These are phyloP conservation scores for Auricularia sp. DNA, from an alignment of 768 basidiomycete genomes.

Conservation along the genomic window DNA sequence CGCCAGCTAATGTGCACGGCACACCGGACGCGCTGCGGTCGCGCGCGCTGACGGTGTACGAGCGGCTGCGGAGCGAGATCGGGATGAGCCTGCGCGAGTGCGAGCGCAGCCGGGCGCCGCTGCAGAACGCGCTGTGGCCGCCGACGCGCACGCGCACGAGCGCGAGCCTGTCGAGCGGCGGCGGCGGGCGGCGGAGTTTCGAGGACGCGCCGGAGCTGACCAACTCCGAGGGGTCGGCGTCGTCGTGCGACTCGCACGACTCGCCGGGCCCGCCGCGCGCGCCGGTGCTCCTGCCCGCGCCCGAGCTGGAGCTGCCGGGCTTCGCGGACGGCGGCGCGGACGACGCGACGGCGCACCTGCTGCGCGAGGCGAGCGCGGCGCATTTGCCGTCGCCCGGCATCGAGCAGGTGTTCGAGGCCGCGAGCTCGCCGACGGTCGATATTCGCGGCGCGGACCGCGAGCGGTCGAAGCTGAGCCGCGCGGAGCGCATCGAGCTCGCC, in stretches of 20 bases:
- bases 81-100: constrained; percentile 74
- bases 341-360: constrained; percentile 47
- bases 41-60: constrained; percentile 58
- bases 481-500: constrained; percentile 58
- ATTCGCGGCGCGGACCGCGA: constrained; percentile 37
- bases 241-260: constrained; percentile 2
- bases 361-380: constrained; percentile 39
- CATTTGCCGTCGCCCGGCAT: constrained; percentile 57
- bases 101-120: constrained; percentile 62
- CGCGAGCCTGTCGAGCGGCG: no score
- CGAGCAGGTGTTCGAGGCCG: constrained; percentile 79
- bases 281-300: background rate
- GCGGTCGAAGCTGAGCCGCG: constrained; percentile 56
- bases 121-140: constrained; percentile 50
- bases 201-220: constrained; percentile 1
- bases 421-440: constrained; percentile 23
- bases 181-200: background rate
- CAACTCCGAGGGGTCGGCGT: background rate
- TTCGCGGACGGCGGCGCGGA: constrained; percentile 24
- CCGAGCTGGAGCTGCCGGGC: background rate
- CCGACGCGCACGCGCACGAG: constrained; percentile 10
- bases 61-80: constrained; percentile 63
- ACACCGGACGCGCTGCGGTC: background rate
- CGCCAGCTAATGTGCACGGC: background rate
- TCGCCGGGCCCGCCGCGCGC: background rate